Conservation (phyloP, 1,284 basidiomycete genomes). For the Porodaedalea pini region DNA sequence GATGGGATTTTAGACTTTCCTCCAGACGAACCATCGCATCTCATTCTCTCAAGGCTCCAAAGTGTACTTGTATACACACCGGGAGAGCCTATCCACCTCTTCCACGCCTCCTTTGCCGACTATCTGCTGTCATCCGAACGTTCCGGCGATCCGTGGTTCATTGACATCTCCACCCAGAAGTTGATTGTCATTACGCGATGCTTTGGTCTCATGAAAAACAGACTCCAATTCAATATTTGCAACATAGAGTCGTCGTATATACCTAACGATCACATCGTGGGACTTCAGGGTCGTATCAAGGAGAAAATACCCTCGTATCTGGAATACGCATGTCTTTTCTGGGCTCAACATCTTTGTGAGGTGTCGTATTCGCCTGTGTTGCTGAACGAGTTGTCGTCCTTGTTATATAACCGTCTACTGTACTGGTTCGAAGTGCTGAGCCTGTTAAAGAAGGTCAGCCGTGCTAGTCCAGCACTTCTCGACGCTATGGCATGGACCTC, state of each 20-base stretch:
- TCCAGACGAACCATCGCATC: background rate
- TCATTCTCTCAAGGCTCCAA: background rate
- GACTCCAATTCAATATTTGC: slow-evolving; percentile 33
- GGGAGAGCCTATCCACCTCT: background rate
- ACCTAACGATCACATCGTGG: slow-evolving; percentile 23
- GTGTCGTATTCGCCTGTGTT: background rate
- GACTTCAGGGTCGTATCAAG: slow-evolving; percentile 21
- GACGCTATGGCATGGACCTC: background rate
- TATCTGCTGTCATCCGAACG: background rate
- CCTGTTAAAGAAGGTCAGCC: background rate
- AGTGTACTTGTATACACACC: background rate
- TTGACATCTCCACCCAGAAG: background rate
- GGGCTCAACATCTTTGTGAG: too few relatives aligned
- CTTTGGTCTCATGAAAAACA: slow-evolving; percentile 21
- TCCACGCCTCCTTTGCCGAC: slow-evolving; percentile 1
- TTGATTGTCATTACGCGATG: background rate
- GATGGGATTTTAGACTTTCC: background rate
- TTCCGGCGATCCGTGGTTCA: background rate
- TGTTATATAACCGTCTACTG: background rate
- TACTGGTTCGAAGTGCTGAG: too few relatives aligned
- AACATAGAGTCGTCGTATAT: slow-evolving; percentile 27
- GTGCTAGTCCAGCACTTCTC: background rate
- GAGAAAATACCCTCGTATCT: slow-evolving; percentile 23
- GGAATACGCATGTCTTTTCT: slow-evolving; percentile 27
- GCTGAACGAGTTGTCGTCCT: background rate